Conservation (phyloP, 805 yeast species). For the Candida quercuum region DNA sequence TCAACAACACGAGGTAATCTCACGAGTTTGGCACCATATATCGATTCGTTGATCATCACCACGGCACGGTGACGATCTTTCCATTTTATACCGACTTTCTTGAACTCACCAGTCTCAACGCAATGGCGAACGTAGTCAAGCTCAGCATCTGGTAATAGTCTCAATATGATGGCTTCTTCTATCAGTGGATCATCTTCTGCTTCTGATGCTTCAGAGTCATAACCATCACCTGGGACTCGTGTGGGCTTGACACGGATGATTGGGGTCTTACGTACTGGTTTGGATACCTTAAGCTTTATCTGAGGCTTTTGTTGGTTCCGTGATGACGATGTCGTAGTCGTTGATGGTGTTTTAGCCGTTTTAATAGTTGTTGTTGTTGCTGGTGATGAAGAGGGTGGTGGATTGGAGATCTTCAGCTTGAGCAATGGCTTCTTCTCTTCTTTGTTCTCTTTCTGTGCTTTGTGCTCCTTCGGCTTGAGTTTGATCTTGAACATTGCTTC, state of each 20-base stretch:
- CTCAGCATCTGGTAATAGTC: conserved; percentile 66
- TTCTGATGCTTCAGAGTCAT: conserved; percentile 95
- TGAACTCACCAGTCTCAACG: conserved; percentile 70
- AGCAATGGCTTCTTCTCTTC: too few relatives aligned
- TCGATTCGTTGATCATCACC: conserved; percentile 58
- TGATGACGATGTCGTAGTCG: too few relatives aligned
- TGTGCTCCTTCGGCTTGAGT: too few relatives aligned
- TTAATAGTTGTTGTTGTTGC: too few relatives aligned
- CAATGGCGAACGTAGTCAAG: conserved; percentile 71
- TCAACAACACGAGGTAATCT: conserved; percentile 88
- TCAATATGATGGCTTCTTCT: conserved; percentile 78
- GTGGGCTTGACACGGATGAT: conserved; percentile 47
- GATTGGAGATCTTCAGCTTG: too few relatives aligned
- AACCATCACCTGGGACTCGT: conserved; percentile 88
- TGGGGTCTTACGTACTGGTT: conserved; percentile 22
- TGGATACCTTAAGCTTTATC: not conserved
- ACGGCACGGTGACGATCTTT: conserved; percentile 76
- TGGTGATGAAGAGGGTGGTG: too few relatives aligned
- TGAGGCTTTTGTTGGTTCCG: not conserved
- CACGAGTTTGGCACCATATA: conserved; percentile 81
- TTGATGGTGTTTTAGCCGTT: too few relatives aligned
- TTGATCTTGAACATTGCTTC: too few relatives aligned
- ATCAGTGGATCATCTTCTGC: conserved; percentile 89
- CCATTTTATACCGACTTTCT: conserved; percentile 74
- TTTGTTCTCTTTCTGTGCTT: too few relatives aligned